These are phyloP conservation scores for Bothriochloa decipiens DNA, from an alignment of 176 grass and related monocot species.

Conservation along the genomic window DNA sequence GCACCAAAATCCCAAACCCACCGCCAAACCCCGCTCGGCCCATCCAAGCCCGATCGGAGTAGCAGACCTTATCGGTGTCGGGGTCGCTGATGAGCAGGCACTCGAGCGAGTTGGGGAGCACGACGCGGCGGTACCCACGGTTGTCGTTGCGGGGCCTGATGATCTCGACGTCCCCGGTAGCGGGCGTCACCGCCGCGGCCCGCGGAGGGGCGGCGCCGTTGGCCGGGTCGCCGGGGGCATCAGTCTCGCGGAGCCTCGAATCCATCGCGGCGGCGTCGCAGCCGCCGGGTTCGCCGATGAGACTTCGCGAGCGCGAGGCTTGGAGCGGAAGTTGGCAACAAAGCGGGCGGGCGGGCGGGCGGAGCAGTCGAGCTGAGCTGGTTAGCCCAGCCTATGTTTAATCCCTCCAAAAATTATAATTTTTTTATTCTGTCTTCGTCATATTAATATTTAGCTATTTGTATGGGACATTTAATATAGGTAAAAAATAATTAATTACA, in stretches of 20 bases:
- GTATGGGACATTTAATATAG: too few species aligned
- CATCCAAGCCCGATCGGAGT: constrained; percentile 7
- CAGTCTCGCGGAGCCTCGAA: constrained; percentile 32
- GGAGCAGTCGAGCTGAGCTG: background rate
- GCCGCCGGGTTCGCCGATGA: background rate
- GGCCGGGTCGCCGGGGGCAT: constrained; percentile 17
- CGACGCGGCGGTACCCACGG: constrained; percentile 81
- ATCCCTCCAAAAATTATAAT: too few species aligned
- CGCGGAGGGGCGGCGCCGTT: constrained; percentile 7
- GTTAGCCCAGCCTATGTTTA: too few species aligned
- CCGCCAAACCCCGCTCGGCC: background rate
- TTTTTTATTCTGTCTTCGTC: too few species aligned
- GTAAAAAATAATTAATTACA: too few species aligned
- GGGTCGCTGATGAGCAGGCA: constrained; percentile 94
- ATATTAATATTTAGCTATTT: too few species aligned
- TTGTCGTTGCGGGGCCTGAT: constrained; percentile 80
- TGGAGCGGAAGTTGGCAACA: constrained; percentile 12
- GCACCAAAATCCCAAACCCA: background rate
- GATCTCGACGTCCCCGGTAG: constrained; percentile 59
- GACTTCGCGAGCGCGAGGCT: background rate
- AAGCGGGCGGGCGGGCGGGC: background rate
- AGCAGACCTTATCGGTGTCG: constrained; percentile 82
- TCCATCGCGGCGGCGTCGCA: constrained; percentile 31
- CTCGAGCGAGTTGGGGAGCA: constrained; percentile 80
- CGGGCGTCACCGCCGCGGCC: constrained; percentile 23